phyloP scores from a whole-genome alignment of 768 basidiomycete species.

The Macrolepiota dolichaula region DNA sequence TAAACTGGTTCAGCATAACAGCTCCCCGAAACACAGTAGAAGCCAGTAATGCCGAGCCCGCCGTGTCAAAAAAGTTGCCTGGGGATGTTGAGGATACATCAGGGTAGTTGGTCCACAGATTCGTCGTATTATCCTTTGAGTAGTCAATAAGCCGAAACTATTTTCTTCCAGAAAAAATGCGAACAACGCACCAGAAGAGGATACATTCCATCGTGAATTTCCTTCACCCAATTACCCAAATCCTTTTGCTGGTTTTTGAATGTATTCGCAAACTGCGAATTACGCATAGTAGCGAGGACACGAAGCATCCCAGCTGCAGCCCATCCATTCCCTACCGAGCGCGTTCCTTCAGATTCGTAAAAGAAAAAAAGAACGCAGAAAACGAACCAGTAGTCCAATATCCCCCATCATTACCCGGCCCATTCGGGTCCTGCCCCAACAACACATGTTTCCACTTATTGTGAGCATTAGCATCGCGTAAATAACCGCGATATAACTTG shows the following conservation, averaged over 20 bases:
- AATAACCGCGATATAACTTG: slow-evolving; percentile 63
- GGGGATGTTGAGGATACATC: slow-evolving; percentile 35
- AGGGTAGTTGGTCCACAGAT: slow-evolving; percentile 72
- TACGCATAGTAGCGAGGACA: slow-evolving; percentile 70
- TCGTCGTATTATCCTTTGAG: slow-evolving; percentile 34
- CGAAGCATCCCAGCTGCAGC: slow-evolving; percentile 86
- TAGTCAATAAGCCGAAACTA: slow-evolving; percentile 14
- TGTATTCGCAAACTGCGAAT: slow-evolving; percentile 49
- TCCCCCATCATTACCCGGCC: slow-evolving; percentile 50
- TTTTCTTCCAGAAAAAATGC: neutral
- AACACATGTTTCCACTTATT: slow-evolving; percentile 73
- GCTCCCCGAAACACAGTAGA: slow-evolving; percentile 74
- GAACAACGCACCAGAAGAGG: slow-evolving; percentile 43
- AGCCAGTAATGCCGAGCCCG: slow-evolving; percentile 74
- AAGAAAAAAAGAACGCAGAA: neutral
- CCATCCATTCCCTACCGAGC: slow-evolving; percentile 74
- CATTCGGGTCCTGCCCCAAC: slow-evolving; percentile 35
- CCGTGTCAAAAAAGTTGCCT: slow-evolving; percentile 65
- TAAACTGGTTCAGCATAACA: slow-evolving; percentile 45
- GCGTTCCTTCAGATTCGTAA: neutral
- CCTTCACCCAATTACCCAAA: slow-evolving; percentile 60
- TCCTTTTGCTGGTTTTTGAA: slow-evolving; percentile 53
- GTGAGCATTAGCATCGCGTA: slow-evolving; percentile 50
- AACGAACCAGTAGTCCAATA: slow-evolving; percentile 77
- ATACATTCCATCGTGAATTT: slow-evolving; percentile 77